These are phyloP conservation scores for Candida maris DNA, from an alignment of 805 yeast genomes.

Conservation along the genomic window DNA sequence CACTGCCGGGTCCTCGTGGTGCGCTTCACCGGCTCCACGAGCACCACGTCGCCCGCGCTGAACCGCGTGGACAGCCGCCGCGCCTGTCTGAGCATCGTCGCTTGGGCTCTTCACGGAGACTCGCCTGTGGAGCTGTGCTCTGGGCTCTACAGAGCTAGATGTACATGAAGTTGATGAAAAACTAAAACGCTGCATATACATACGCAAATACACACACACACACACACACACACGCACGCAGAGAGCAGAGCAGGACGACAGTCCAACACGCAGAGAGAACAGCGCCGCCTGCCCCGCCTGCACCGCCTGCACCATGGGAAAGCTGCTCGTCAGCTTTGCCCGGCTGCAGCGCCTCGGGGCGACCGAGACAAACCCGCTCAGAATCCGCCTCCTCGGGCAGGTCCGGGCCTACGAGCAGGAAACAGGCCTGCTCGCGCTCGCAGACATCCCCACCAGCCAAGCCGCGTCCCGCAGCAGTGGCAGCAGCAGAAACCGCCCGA, in stretches of 20 bases:
- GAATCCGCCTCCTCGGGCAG: conserved; percentile 22
- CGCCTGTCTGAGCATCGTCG: not conserved
- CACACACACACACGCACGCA: too few species aligned
- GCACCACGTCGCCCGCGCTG: conserved; percentile 30
- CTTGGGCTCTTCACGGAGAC: too few species aligned
- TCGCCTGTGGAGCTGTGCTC: too few species aligned
- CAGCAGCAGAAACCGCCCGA: not conserved
- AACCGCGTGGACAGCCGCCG: conserved; percentile 19
- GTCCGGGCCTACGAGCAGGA: conserved; percentile 17
- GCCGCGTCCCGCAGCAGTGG: too few species aligned
- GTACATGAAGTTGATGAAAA: too few species aligned
- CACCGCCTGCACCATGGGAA: too few species aligned
- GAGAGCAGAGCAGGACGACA: too few species aligned
- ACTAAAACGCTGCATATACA: too few species aligned
- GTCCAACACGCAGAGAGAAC: too few species aligned
- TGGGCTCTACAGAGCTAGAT: too few species aligned
- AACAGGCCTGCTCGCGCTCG: conserved; percentile 14
- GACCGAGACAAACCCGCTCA: conserved; percentile 8
- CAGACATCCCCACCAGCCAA: conserved; percentile 11
- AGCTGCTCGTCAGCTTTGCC: conserved; percentile 16
- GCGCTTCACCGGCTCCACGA: conserved; percentile 27
- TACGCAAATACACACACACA: too few species aligned
- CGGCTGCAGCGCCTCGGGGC: conserved; percentile 10
- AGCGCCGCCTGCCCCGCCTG: too few species aligned
- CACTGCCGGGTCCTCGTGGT: conserved; percentile 24